Evolutionary conservation across 805 yeast genomes (phyloP).

Genomic region (Candida pseudofarinosa): DNA sequence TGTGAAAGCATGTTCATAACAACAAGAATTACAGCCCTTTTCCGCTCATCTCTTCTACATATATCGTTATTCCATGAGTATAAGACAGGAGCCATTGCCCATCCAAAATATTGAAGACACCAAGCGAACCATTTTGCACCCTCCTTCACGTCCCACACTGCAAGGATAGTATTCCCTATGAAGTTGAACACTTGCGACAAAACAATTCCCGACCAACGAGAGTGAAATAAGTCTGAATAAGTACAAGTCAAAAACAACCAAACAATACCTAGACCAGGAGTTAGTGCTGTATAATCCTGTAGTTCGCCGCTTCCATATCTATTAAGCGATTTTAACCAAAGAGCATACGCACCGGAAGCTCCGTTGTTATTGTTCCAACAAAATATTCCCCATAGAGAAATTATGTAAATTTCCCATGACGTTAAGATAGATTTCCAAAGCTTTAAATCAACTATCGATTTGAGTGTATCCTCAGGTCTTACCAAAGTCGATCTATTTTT

Average conservation of each 20-base stretch:
- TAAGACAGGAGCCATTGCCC: slow-evolving; percentile 55
- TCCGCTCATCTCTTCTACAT: slow-evolving; percentile 48
- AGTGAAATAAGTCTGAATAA: slow-evolving; percentile 30
- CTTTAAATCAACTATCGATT: slow-evolving; percentile 32
- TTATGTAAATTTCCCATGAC: slow-evolving; percentile 54
- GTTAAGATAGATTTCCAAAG: slow-evolving; percentile 46
- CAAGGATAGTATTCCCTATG: slow-evolving; percentile 47
- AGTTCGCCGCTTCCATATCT: slow-evolving; percentile 28
- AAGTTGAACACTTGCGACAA: slow-evolving; percentile 49
- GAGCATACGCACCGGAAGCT: slow-evolving; percentile 26
- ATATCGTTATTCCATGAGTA: slow-evolving; percentile 54
- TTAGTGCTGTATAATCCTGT: slow-evolving; percentile 37
- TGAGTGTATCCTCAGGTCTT: slow-evolving; percentile 16
- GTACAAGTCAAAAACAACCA: slow-evolving; percentile 28
- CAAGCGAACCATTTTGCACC: slow-evolving; percentile 58
- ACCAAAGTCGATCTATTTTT: slow-evolving; percentile 9
- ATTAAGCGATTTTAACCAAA: slow-evolving; percentile 44
- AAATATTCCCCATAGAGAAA: slow-evolving; percentile 48
- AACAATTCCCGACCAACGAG: slow-evolving; percentile 43
- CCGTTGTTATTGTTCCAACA: slow-evolving; percentile 57
- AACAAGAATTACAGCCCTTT: slow-evolving; percentile 51
- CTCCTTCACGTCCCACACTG: slow-evolving; percentile 51
- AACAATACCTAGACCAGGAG: slow-evolving; percentile 36
- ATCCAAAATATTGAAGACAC: slow-evolving; percentile 50
- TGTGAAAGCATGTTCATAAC: slow-evolving; percentile 48